phyloP scores from a whole-genome alignment of 1,139 yeast species.

The Yamadazyma epiphylla region DNA sequence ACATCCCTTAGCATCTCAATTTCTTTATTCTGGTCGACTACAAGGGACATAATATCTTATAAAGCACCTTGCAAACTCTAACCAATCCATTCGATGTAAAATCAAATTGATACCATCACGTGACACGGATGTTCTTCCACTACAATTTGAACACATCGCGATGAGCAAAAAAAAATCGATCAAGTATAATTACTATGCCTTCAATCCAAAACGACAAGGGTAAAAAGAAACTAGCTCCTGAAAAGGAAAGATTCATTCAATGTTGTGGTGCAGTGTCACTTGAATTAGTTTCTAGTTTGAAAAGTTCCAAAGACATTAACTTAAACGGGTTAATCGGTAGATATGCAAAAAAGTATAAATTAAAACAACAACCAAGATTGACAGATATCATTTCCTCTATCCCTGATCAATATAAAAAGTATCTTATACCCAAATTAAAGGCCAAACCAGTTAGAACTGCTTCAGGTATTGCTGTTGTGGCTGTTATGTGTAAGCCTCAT shows the following conservation, averaged over 20 bases:
- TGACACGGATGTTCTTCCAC: too few species aligned
- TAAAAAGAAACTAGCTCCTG: conserved; percentile 69
- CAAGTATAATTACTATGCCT: conserved; percentile 24
- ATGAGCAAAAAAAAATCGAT: too few species aligned
- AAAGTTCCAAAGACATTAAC: conserved; percentile 76
- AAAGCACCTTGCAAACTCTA: too few species aligned
- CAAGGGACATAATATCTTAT: too few species aligned
- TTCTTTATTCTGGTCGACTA: too few species aligned
- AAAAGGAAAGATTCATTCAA: conserved; percentile 87
- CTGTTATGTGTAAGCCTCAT: conserved; percentile 99
- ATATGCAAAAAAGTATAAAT: conserved; percentile 83
- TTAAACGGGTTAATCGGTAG: conserved; percentile 85
- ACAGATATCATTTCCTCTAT: conserved; percentile 94
- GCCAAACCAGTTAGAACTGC: conserved; percentile 99
- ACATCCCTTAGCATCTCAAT: too few species aligned
- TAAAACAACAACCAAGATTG: conserved; percentile 88
- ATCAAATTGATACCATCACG: too few species aligned
- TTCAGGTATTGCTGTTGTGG: conserved; percentile 96
- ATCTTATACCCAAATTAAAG: conserved; percentile 84
- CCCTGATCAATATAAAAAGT: conserved; percentile 93
- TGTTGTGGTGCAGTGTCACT: conserved; percentile 92
- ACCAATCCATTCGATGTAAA: too few species aligned
- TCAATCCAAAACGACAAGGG: conserved; percentile 26
- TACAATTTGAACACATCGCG: too few species aligned
- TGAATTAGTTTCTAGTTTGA: conserved; percentile 78